Evolutionary conservation across 2,329 filamentous ascomycete species (phyloP), one percentile per base, ranked within the genome.

Genomic region (Ascochyta pisi): DNA sequence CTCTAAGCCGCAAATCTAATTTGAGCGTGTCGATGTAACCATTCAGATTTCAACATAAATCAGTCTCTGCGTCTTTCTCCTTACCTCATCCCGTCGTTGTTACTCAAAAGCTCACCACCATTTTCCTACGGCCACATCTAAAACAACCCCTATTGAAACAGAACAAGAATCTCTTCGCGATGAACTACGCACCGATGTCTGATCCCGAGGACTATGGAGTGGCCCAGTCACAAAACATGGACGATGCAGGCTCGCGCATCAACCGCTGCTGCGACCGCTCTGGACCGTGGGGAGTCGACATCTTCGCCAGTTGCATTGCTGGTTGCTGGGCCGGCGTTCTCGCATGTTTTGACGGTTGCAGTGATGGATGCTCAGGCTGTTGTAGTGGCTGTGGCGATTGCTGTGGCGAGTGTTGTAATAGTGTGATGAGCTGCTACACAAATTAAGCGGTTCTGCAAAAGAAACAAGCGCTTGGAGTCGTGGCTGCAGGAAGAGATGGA

Each of bases 281-380:
- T 26, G 60, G 60, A 8, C 60, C 57, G 6, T 62, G 60, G 60
- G 43, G 57, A 3, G 54, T 58, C n/a, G 60, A 64, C 16, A 46
- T 64, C 12, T 55, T 55, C n/a, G 40, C 50, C 13, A 46, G 49
- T 26, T 62, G 62, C 41, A 45, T 60, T 8, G 55, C 55, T 4
- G 50, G 50, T 4, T 62, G 62, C 52, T 46, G 57, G 35, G 55
- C 50, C 4, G 50, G 50, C 8, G 24, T 62, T 26, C 37, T 55
- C 3, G 62, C 47, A 33, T 57, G 57, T n/a, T 55, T 49, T 22
- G 45, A 58, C 15, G 54, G 58, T 2, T 53, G 54, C 33, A 40
- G 51, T 15, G 34, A 50, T 10, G 50, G 52, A 31, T 64, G 62
- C 35, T 38, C 43, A 2, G 40, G 19, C 1, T 50, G 52, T 5